phyloP scores from a whole-genome alignment of 2,329 filamentous ascomycete genomes.

The Lachnellula subtilissima region DNA sequence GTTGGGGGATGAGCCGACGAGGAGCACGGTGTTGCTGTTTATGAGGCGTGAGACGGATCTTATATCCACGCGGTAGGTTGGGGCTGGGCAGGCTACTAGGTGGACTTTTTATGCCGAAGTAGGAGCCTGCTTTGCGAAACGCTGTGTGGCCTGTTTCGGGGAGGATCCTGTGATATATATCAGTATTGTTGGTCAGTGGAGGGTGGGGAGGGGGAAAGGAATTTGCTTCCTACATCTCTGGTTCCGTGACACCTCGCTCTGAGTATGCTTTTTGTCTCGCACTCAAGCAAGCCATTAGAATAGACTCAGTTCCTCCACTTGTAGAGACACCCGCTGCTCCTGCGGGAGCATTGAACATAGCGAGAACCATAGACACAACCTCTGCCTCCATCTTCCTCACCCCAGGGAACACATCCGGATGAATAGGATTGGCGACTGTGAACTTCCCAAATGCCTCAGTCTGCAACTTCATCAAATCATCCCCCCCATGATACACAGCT shows the following conservation, averaged over 20 bases:
- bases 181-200: constrained; percentile 11
- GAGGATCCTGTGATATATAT: constrained; percentile 62
- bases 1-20: constrained; percentile 94
- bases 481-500: constrained; percentile 92
- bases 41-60: constrained; percentile 75
- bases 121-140: constrained; percentile 90
- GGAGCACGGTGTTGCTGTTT: constrained; percentile 88
- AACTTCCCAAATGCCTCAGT: constrained; percentile 92
- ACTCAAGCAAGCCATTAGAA: constrained; percentile 88
- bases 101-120: constrained; percentile 98
- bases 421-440: constrained; percentile 92
- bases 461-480: constrained; percentile 76
- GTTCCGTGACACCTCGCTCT: constrained; percentile 84
- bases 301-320: constrained; percentile 91
- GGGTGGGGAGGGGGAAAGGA: constrained; percentile 6
- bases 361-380: constrained; percentile 89
- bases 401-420: constrained; percentile 96
- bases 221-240: constrained; percentile 67
- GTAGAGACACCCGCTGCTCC: constrained; percentile 84
- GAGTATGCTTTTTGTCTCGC: constrained; percentile 83
- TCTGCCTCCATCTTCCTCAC: constrained; percentile 99
- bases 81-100: constrained; percentile 79
- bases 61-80: constrained; percentile 78
- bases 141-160: constrained; percentile 93
- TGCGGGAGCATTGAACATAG: constrained; percentile 84